Conservation (phyloP, 306 rosid species). For the Pterocarpus santalinus region DNA sequence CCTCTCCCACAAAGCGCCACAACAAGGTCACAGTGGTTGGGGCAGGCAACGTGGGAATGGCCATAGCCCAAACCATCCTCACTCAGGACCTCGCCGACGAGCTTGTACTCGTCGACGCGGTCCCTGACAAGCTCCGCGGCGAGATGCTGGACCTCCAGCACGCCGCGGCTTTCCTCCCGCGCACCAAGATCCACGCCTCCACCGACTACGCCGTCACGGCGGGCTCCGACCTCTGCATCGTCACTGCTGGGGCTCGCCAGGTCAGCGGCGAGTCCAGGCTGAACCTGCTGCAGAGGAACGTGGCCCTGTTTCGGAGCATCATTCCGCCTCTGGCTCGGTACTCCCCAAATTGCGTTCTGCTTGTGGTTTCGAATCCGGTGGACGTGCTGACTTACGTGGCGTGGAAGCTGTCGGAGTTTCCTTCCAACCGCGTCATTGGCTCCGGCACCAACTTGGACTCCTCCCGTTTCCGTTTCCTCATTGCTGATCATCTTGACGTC, state of each 20-base stretch:
- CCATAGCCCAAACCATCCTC: conserved; percentile 95
- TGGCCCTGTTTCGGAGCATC: conserved; percentile 65
- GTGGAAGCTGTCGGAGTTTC: conserved; percentile 92
- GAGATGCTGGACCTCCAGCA: conserved; percentile 96
- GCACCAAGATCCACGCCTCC: conserved; percentile 81
- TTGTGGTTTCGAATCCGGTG: conserved; percentile 88
- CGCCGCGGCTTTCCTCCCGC: conserved; percentile 95
- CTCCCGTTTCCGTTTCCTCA: conserved; percentile 85
- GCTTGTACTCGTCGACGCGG: conserved; percentile 78
- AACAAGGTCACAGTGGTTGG: conserved; percentile 83
- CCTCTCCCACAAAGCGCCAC: conserved; percentile 70
- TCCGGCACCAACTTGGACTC: conserved; percentile 97
- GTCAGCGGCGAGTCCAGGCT: conserved; percentile 75
- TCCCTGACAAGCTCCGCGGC: conserved; percentile 84
- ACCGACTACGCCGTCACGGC: conserved; percentile 73
- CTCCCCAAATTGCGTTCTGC: conserved; percentile 66
- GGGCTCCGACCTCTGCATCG: conserved; percentile 88
- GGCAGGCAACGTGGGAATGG: conserved; percentile 97
- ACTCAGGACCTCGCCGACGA: conserved; percentile 85
- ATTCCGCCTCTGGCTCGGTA: conserved; percentile 72
- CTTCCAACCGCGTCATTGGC: conserved; percentile 89
- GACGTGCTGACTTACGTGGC: conserved; percentile 83
- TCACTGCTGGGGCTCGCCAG: conserved; percentile 93
- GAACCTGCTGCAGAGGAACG: conserved; percentile 81
- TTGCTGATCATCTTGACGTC: conserved; percentile 93